Conservation (phyloP, 371 early-diverging fungal species). For the Smittium culicis region DNA sequence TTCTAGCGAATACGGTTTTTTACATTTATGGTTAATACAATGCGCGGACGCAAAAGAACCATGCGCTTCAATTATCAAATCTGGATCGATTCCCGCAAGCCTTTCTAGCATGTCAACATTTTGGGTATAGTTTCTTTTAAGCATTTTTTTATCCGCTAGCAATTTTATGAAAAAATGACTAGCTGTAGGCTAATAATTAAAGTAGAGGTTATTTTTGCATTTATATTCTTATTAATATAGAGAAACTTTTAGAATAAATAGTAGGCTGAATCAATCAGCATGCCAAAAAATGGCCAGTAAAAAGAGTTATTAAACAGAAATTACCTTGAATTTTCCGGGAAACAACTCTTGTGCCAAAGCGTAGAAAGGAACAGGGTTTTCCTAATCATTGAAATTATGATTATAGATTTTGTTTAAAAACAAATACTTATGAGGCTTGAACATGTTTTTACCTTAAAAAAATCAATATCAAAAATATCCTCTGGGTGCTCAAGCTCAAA, state of each 20-base stretch:
- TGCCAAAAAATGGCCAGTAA: too few relatives aligned
- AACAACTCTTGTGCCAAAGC: conserved; percentile 80
- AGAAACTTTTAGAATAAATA: too few relatives aligned
- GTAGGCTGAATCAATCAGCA: too few relatives aligned
- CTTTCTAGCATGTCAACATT: conserved; percentile 94
- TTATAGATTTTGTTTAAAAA: too few relatives aligned
- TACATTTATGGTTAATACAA: conserved; percentile 45
- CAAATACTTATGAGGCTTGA: too few relatives aligned
- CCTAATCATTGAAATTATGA: too few relatives aligned
- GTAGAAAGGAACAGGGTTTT: conserved; percentile 78
- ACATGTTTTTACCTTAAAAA: conserved; percentile 36
- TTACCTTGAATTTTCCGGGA: conserved; percentile 49
- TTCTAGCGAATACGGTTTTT: conserved; percentile 28
- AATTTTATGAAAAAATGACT: conserved; percentile 76
- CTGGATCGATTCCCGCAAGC: conserved; percentile 56
- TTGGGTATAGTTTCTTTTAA: conserved; percentile 81
- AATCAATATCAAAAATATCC: conserved; percentile 86
- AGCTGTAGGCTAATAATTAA: conserved; percentile 63
- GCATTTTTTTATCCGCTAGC: conserved; percentile 51
- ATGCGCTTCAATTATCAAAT: conserved; percentile 79
- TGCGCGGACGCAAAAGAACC: conserved; percentile 76
- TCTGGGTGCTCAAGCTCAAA: conserved; percentile 83
- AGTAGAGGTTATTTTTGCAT: too few relatives aligned
- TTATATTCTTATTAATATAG: too few relatives aligned
- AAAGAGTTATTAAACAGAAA: too few relatives aligned